Evolutionary conservation across 805 yeast species (phyloP), one percentile per base, ranked within the genome.

Genomic region (Yamadazyma akitaensis): DNA sequence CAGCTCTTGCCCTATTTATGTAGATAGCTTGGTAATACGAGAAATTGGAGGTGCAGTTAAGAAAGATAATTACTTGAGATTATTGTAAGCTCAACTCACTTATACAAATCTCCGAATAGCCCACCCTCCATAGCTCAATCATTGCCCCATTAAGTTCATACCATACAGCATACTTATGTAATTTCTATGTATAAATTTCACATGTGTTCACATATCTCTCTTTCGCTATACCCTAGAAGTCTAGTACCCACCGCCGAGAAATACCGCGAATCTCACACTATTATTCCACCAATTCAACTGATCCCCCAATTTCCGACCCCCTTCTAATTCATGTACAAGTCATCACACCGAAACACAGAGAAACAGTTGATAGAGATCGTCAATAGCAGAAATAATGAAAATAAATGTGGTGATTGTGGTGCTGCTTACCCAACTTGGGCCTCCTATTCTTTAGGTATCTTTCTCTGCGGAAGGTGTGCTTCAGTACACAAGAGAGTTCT

Each of bases 381-480:
- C 53, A 85, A 84, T 58, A 59, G 70, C 37, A 68, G 78, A 11
- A 80, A 65, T 14, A 88, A 87, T 60, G 67, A 70, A 40, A 86
- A 85, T 62, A 79, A 73, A 59, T 88, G 96, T 63, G 95, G 90
- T 32, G 96, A 88, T 60, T 88, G 96, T 66, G 78, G 79, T 2
- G 67, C 80, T 5, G 60, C 77, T 3, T 82, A 76, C 62, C 94
- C 96, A 8, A 87, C 85, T 55, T 72, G 75, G 75, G 76, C 75
- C 2, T 68, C 73, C 33, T 63, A 57, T 47, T 69, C 61, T 50
- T 50, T 87, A 37, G 96, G 95, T 24, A 67, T 87, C 4, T 82
- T 88, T 49, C 68, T 88, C 14, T 88, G 96, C 68, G 94, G 94
- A 13, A 70, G 94, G 53, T 88, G 96, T 73, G 92, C 95, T 8